These are phyloP conservation scores for Carex sylvatica DNA, from an alignment of 202 grass and related monocot genomes.

Conservation along the genomic window DNA sequence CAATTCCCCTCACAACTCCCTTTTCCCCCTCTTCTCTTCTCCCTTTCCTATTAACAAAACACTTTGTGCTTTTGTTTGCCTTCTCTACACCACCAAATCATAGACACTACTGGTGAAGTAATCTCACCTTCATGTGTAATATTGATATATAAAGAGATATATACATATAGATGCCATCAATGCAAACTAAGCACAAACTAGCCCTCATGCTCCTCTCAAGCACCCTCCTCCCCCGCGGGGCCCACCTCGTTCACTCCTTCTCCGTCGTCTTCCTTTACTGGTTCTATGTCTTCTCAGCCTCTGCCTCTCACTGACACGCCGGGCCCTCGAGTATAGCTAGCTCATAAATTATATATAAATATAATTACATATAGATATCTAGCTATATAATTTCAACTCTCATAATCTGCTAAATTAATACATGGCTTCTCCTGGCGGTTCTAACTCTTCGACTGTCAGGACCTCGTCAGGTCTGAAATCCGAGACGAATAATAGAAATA, in stretches of 20 bases:
- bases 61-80: neutral
- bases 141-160: neutral
- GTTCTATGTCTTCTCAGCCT: constrained; percentile 97
- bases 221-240: constrained; percentile 37
- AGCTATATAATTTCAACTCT: neutral
- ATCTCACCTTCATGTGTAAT: neutral
- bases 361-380: neutral
- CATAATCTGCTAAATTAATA: neutral
- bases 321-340: neutral
- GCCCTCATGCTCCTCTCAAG: constrained; percentile 68
- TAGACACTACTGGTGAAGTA: neutral
- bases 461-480: neutral
- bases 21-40: constrained; percentile 45
- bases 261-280: constrained; percentile 98
- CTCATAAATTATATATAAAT: neutral
- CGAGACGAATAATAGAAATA: neutral
- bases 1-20: constrained; percentile 66
- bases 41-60: constrained; percentile 23
- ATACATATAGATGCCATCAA: neutral
- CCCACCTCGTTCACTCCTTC: constrained; percentile 84
- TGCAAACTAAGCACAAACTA: constrained; percentile 31
- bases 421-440: constrained; percentile 23
- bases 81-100: neutral
- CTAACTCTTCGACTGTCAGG: neutral
- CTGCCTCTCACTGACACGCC: constrained; percentile 15